Conservation (phyloP, 148 eudicot species). For the Silene latifolia region DNA sequence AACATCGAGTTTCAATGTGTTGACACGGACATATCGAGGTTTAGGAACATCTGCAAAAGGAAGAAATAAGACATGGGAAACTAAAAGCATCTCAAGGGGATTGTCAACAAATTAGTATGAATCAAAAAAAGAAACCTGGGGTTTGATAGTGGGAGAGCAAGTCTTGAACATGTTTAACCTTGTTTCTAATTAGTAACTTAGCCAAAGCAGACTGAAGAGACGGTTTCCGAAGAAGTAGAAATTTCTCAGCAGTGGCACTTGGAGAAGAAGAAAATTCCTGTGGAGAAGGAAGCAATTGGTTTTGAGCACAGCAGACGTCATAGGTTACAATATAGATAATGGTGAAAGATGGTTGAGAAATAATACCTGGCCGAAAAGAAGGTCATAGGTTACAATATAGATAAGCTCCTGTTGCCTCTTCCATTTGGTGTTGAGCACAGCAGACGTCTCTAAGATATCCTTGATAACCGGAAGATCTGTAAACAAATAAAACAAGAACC, state of each 20-base stretch:
- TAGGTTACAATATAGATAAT: no score
- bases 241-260: conserved; percentile 79
- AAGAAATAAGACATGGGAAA: no score
- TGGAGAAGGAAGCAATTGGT: no score
- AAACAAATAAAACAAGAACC: conserved; percentile 5
- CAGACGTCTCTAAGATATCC: conserved; percentile 61
- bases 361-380: conserved; percentile 91
- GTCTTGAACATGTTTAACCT: conserved; percentile 60
- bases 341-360: no score
- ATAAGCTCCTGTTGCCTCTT: conserved; percentile 82
- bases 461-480: conserved; percentile 82
- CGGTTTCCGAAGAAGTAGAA: conserved; percentile 52
- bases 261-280: conserved; percentile 67
- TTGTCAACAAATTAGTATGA: no score
- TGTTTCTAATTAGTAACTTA: conserved; percentile 49
- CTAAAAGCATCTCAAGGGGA: no score
- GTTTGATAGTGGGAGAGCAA: conserved; percentile 47
- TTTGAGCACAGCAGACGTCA: no score
- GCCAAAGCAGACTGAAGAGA: conserved; percentile 76
- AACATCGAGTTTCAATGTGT: conserved; percentile 74
- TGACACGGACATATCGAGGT: conserved; percentile 94
- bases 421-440: conserved; percentile 73
- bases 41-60: conserved; percentile 54
- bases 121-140: conserved; percentile 34
- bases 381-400: conserved; percentile 66